These are phyloP conservation scores for Lichtheimia corymbifera DNA, from an alignment of 371 early-diverging fungal species.

Conservation along the genomic window DNA sequence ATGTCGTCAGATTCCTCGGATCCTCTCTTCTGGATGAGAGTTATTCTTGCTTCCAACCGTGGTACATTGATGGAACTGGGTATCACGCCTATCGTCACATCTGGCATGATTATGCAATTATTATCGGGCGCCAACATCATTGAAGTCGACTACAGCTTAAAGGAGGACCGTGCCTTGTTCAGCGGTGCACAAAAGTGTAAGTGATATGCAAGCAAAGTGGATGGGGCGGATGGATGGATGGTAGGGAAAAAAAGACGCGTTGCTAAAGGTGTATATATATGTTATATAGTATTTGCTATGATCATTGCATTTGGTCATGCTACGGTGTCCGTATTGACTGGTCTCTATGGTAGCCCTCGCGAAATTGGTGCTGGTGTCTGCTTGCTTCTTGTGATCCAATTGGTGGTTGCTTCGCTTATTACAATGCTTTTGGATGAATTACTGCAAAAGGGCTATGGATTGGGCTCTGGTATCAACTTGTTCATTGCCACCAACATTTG, in stretches of 20 bases:
- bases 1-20: conserved; percentile 97
- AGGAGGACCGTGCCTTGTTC: conserved; percentile 98
- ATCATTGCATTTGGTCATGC: conserved; percentile 98
- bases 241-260: background rate
- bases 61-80: conserved; percentile 99
- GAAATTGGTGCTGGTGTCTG: conserved; percentile 95
- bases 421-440: conserved; percentile 99
- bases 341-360: conserved; percentile 96
- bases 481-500: conserved; percentile 99
- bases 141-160: conserved; percentile 96
- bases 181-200: conserved; percentile 97
- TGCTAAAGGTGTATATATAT: background rate
- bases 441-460: conserved; percentile 99
- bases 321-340: conserved; percentile 96
- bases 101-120: conserved; percentile 99
- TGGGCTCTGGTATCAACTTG: conserved; percentile 99
- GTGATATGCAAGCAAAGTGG: conserved; percentile 18
- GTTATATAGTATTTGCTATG: conserved; percentile 77
- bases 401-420: conserved; percentile 96
- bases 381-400: conserved; percentile 92
- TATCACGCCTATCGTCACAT: conserved; percentile 99
- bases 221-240: background rate
- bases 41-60: conserved; percentile 98
- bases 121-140: conserved; percentile 96
- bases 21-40: conserved; percentile 99